Evolutionary conservation across 2,329 filamentous ascomycete genomes (phyloP), one percentile per base, ranked within the genome.

Genomic region (Hypocreales sp.): DNA sequence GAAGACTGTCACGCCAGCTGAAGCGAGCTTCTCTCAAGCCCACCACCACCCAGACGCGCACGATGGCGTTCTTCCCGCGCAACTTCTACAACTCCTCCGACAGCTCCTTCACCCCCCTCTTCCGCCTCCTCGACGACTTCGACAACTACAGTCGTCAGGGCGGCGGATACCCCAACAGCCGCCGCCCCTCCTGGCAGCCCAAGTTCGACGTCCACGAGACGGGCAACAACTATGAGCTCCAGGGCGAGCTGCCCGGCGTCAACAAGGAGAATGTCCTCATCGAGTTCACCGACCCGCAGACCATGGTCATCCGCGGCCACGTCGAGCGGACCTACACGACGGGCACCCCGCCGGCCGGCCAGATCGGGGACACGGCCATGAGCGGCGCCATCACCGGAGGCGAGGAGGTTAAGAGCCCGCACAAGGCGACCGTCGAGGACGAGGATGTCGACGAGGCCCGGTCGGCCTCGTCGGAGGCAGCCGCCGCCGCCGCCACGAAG

Each of bases 181-280:
- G 42, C 25, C 39, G 64, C 25, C 60, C 58, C 25, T 58, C 67
- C 44, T 86, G 83, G 66, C 66, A 69, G 31, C 81, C 80, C 29
- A 78, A 73, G 53, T 87, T 87, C 45, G 80, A 87, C 42, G 64
- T 86, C 35, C 74, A 69, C 48, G 81, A 90, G 57, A 68, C 66
- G 9, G 64, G 66, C 34, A 54, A 70, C 5, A 49, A 59, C 36
- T 87, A 83, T 46, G 75, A 87, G 53, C 73, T 87, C 13, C 72
- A 86, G 41, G 81, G 80, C 42, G 80, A 87, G 52, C 69, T 87
- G 5, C 75, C 80, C 0, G 81, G 81, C 30, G 61, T 86, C 40
- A 67, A 68, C 35, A 79, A 81, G 55, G 72, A 80, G 40, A 61
- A 84, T 43, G 60, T 90, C 44, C 60, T 66, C 46, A 79, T 87